Base-by-base conservation (phyloP, 208 protist species). In the Leptomonas pyrrhocoris region DNA sequence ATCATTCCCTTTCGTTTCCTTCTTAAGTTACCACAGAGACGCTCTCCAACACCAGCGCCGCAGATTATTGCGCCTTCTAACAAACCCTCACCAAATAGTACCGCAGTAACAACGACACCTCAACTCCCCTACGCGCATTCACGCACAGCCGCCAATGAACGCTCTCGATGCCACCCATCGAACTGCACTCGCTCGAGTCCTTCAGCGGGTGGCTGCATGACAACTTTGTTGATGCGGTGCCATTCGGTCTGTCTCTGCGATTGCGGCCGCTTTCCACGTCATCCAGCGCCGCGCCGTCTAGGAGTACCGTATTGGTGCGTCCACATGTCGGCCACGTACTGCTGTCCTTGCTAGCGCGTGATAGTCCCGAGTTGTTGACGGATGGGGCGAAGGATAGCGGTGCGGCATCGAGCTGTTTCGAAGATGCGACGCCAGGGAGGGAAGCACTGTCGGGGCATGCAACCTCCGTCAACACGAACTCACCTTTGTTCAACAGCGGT, bases 141-240 rank as follows among this genome's bases (percentile, higher is more conserved):
- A 40, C 9, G 34, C 34, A 38, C 34, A 38, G 7, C 7, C 34
- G 9, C 28, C 4, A 31, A 50, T 60, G 49, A 9, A 40, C 18
- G 2, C 34, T 28, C 6, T 53, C 40, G 25, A 74, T 67, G 68
- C 57, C 67, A 19, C 42, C 34, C 18, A 21, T 64, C 16, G 56
- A 65, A 16, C 19, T 77, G 12, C 34, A 51, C 36, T 70, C 61
- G 5, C 19, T 64, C 36, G 16, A 57, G 36, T 31, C 42, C 25
- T 77, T 77, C 48, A 53, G 43, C 25, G 49, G 54, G 21, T 77
- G 71, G 71, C 21, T 77, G 21, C n/a, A 70, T 31, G 50, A 66
- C 30, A 36, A 31, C 34, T 49, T 77, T n/a, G 6, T 70, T 18
- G 2, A 56, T 0, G 23, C 57, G 31, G 45, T 63, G 1, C 71